A percentile compares a stretch with the other conserved stretches of the same genome.
Conservation (phyloP, 805 yeast genomes). For the Yarrowia deformans region DNA sequence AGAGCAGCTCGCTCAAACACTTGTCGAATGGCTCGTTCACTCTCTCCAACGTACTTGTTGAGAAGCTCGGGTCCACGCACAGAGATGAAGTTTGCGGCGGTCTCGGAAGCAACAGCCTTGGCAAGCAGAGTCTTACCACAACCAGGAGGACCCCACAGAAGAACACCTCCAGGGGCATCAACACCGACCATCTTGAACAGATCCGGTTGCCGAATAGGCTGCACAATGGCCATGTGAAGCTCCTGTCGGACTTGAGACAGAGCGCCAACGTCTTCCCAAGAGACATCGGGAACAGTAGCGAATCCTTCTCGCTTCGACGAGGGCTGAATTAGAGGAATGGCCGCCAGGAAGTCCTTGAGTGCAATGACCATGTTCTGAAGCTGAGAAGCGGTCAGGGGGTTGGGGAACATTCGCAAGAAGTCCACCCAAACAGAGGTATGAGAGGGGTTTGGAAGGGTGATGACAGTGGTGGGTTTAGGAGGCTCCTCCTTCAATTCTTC, state of each 20-base stretch:
- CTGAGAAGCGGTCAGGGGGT: constrained; percentile 78
- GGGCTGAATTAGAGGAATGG: constrained; percentile 93
- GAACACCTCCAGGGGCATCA: constrained; percentile 94
- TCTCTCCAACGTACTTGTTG: constrained; percentile 95
- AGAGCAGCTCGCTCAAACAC: constrained; percentile 93
- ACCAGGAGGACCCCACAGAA: constrained; percentile 99
- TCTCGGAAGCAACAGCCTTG: constrained; percentile 97
- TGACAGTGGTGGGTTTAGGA: constrained; percentile 5
- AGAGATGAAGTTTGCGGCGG: constrained; percentile 93
- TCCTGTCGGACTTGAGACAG: constrained; percentile 80
- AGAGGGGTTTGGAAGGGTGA: constrained; percentile 45
- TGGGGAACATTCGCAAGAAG: constrained; percentile 71
- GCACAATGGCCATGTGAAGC: constrained; percentile 95
- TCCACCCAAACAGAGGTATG: constrained; percentile 56
- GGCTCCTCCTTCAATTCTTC: background rate
- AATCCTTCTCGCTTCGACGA: constrained; percentile 98
- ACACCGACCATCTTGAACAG: constrained; percentile 89
- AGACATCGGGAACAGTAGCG: constrained; percentile 97
- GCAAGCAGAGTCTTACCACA: constrained; percentile 97
- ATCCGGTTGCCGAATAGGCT: constrained; percentile 93
- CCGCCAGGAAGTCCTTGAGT: constrained; percentile 79
- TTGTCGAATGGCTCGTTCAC: constrained; percentile 91
- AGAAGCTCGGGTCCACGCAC: constrained; percentile 95
- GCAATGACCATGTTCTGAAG: constrained; percentile 77
- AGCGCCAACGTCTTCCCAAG: constrained; percentile 97